Conservation (phyloP, 352 stramenopile species). For the Poterioochromonas sp. region DNA sequence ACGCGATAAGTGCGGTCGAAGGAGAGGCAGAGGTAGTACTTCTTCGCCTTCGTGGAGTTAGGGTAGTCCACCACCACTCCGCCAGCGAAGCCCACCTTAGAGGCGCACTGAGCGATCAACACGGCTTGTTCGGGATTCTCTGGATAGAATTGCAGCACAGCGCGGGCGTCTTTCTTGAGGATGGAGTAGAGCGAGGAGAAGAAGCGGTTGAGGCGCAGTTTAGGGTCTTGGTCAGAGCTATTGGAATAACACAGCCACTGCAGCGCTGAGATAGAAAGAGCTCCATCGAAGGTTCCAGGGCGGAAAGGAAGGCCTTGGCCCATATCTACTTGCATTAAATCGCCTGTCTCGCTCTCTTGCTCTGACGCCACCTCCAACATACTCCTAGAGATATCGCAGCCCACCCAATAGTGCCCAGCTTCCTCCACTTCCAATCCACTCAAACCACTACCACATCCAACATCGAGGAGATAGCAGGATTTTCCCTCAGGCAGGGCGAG, state of each 20-base stretch:
- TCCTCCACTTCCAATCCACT: slow-evolving; percentile 60
- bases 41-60: slow-evolving; percentile 98
- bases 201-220: slow-evolving; percentile 87
- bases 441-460: slow-evolving; percentile 90
- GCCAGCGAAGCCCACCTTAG: slow-evolving; percentile 60
- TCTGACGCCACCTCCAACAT: slow-evolving; percentile 98
- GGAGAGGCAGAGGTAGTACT: slow-evolving; percentile 95
- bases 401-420: slow-evolving; percentile 92
- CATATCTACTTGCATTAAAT: slow-evolving; percentile 86
- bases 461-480: slow-evolving; percentile 83
- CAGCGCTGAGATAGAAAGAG: slow-evolving; percentile 98
- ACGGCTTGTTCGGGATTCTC: slow-evolving; percentile 87
- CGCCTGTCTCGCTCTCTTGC: slow-evolving; percentile 58
- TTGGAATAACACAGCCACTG: slow-evolving; percentile 99
- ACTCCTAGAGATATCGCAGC: slow-evolving; percentile 88
- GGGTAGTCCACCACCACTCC: slow-evolving; percentile 98
- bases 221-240: slow-evolving; percentile 83
- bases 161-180: slow-evolving; percentile 63
- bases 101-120: slow-evolving; percentile 67
- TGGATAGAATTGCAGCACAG: slow-evolving; percentile 98
- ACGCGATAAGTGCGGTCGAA: slow-evolving; percentile 84
- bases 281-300: slow-evolving; percentile 92
- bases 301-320: slow-evolving; percentile 93
- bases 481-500: slow-evolving; percentile 77
- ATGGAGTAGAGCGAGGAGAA: slow-evolving; percentile 82